phyloP scores from a whole-genome alignment of 2,329 filamentous ascomycete species.

The Aspergillus sp. region DNA sequence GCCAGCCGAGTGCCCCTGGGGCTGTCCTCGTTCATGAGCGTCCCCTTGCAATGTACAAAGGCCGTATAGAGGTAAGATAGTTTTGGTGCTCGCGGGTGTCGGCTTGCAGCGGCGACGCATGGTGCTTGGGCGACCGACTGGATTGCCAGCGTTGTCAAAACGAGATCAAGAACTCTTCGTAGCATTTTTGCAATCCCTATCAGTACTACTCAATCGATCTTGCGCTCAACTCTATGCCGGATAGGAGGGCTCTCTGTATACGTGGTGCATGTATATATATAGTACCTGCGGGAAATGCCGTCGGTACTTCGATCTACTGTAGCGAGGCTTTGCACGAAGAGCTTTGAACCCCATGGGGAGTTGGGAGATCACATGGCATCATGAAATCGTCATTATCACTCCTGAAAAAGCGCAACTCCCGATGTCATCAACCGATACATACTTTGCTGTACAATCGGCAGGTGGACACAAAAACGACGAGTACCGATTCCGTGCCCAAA shows the following conservation, averaged over 20 bases:
- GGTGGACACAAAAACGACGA: background rate
- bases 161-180: background rate
- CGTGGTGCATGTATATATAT: no score
- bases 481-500: background rate
- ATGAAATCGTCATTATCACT: background rate
- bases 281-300: background rate
- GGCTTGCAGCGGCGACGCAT: background rate
- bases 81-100: slow-evolving; percentile 19
- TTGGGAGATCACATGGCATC: background rate
- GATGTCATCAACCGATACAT: background rate
- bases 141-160: slow-evolving; percentile 2
- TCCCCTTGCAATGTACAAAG: slow-evolving; percentile 27
- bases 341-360: background rate
- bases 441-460: background rate
- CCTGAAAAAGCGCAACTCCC: background rate
- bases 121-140: slow-evolving; percentile 1
- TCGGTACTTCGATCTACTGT: background rate
- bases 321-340: background rate
- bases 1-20: slow-evolving; percentile 28
- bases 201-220: background rate
- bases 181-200: background rate
- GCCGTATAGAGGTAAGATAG: slow-evolving; percentile 31
- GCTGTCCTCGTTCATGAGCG: slow-evolving; percentile 22
- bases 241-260: background rate
- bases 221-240: background rate